Base-by-base conservation (phyloP, 2,329 filamentous ascomycete species). In the Basipetospora chlamydospora region DNA sequence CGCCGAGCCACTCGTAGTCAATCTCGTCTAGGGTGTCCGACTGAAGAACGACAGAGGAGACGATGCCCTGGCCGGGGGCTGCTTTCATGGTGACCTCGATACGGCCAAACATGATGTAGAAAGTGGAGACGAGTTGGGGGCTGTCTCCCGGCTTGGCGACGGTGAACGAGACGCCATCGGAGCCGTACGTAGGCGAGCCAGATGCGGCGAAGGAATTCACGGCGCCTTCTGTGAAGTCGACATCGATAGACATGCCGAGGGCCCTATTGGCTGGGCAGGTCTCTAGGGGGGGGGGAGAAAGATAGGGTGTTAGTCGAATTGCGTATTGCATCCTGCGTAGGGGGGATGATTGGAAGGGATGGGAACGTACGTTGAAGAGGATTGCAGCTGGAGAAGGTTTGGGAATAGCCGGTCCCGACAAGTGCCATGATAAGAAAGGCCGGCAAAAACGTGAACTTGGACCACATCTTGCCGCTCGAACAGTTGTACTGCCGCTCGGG, bases 81-180 rank as follows among this genome's bases (percentile, higher is more conserved):
- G 84, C 77, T 59, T 88, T 87, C 64, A 95, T 70, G 22, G 74
- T 78, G 46, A 87, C 73, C 45, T 93, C 81, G 51, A 95, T 82
- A 44, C 79, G 81, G 46, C 90, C 90, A 55, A 95, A 98, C 90
- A 98, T 96, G 63, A 98, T 94, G 67, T 95, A 96, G 73, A 93
- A 96, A 49, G 90, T 74, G 42, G 86, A 93, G 44, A 71, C 70
- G 42, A 98, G 73, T 55, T 88, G 80, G 0, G 90, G 90, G 3
- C 85, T 73, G 52, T 98, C 84, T 39, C 88, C 87, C 35, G 77
- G 67, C 50, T 77, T 63, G 36, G 73, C 59, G 36, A 98, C 78
- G 18, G 83, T 86, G 55, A 98, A 92, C 12, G 72, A 73, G 18
- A 72, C 87, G 41, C 90, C 90, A 52, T 87, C 71, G 18, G 35